A percentile compares a stretch with the other conserved stretches of the same genome.
Evolutionary conservation across 2,329 filamentous ascomycete species (phyloP).

Genomic region (Alternaria hordeiaustralica): DNA sequence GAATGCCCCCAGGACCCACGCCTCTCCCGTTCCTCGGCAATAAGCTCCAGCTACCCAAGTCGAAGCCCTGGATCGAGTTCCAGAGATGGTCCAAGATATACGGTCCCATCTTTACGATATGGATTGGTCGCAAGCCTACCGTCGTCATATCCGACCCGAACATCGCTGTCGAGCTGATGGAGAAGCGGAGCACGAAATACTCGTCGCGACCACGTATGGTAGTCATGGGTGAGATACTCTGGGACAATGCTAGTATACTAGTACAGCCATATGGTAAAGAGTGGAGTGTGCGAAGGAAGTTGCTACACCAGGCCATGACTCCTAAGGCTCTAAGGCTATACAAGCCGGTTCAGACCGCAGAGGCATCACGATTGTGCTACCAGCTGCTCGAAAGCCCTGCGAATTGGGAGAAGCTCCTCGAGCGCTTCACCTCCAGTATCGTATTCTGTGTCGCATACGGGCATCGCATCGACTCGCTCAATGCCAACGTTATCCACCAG

Average conservation of each 20-base stretch:
- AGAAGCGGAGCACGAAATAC: constrained; percentile 55
- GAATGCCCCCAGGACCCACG: constrained; percentile 57
- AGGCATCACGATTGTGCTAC: constrained; percentile 54
- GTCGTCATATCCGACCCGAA: constrained; percentile 55
- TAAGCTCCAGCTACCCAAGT: constrained; percentile 40
- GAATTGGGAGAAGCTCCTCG: constrained; percentile 56
- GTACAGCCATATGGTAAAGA: constrained; percentile 58
- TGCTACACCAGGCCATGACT: constrained; percentile 52
- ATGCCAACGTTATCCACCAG: constrained; percentile 56
- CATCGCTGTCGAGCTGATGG: constrained; percentile 54
- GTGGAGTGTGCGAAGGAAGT: constrained; percentile 53
- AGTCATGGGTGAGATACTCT: constrained; percentile 54
- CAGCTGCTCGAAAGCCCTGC: constrained; percentile 50
- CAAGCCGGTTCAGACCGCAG: constrained; percentile 58
- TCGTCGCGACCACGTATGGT: constrained; percentile 55
- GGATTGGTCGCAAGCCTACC: constrained; percentile 56
- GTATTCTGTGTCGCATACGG: constrained; percentile 61
- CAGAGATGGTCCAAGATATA: constrained; percentile 54
- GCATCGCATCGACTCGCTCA: constrained; percentile 57
- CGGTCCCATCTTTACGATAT: constrained; percentile 57
- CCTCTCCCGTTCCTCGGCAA: constrained; percentile 56
- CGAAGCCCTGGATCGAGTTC: constrained; percentile 48
- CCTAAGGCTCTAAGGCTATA: constrained; percentile 54
- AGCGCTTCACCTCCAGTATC: constrained; percentile 58
- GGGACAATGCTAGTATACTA: constrained; percentile 54